phyloP scores from a whole-genome alignment of 2,329 filamentous ascomycete species.

The Fusarium tjaetaba region DNA sequence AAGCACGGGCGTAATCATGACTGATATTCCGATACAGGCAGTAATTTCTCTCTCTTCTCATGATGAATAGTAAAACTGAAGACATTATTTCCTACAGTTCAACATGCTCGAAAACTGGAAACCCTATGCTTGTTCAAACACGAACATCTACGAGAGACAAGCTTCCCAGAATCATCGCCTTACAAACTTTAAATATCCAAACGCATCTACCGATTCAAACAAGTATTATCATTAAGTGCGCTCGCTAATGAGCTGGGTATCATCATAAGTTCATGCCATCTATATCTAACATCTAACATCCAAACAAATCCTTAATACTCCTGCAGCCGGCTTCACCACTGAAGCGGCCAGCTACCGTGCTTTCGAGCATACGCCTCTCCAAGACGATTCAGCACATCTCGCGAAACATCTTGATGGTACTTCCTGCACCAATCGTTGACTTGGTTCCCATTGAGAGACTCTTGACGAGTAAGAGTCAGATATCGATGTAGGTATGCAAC shows the following conservation, averaged over 20 bases:
- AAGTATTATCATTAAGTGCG: constrained; percentile 27
- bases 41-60: not conserved
- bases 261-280: constrained; percentile 20
- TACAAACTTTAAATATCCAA: constrained; percentile 21
- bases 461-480: not conserved
- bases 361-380: constrained; percentile 16
- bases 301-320: not conserved
- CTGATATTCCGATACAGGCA: not conserved
- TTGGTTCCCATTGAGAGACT: not conserved
- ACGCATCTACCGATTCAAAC: not conserved
- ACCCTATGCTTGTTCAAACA: not conserved
- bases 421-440: constrained; percentile 27
- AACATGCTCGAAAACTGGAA: not conserved
- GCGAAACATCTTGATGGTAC: constrained; percentile 30
- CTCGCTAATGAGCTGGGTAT: constrained; percentile 25
- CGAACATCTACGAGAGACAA: not conserved
- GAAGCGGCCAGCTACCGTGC: constrained; percentile 24
- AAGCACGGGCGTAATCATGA: constrained; percentile 8
- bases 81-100: not conserved
- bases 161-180: not conserved
- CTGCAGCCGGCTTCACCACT: not conserved
- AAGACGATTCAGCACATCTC: constrained; percentile 13
- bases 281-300: constrained; percentile 8
- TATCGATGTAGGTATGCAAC: constrained; percentile 33
- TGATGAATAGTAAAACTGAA: not conserved